phyloP scores from a whole-genome alignment of 2,329 filamentous ascomycete genomes.

The Penicillium sp. region DNA sequence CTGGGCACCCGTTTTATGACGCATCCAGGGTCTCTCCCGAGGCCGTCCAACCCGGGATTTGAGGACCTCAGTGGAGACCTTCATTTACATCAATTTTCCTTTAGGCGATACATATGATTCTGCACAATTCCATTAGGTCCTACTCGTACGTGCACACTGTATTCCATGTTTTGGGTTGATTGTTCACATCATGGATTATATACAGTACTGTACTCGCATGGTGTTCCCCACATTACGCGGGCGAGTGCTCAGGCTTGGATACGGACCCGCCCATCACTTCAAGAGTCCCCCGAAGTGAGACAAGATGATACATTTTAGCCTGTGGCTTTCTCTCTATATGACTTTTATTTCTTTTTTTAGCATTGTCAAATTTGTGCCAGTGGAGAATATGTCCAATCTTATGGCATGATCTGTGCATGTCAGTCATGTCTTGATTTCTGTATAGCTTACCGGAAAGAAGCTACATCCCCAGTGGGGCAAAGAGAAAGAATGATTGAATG shows the following conservation, averaged over 20 bases:
- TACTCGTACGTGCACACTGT: too few species aligned
- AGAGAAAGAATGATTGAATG: too few species aligned
- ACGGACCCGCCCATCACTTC: background rate
- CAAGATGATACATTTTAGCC: background rate
- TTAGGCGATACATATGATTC: background rate
- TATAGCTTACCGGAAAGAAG: too few species aligned
- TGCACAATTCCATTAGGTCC: background rate
- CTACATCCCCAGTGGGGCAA: too few species aligned
- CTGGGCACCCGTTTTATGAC: background rate
- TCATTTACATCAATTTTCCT: background rate
- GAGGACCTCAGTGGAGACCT: background rate
- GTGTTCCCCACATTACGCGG: background rate
- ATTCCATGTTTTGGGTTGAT: background rate
- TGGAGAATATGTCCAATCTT: background rate
- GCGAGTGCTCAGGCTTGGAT: background rate
- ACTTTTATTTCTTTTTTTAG: background rate
- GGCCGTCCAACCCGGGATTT: background rate
- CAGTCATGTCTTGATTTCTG: too few species aligned
- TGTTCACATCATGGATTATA: background rate
- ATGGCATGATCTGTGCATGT: too few species aligned
- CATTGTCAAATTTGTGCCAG: background rate
- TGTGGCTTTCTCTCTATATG: too few species aligned
- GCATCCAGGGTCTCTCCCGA: background rate
- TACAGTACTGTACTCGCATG: too few species aligned
- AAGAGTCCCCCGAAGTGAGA: background rate